Conservation (phyloP, 495 filamentous ascomycete species). For the Evansstolkia leycettana region DNA sequence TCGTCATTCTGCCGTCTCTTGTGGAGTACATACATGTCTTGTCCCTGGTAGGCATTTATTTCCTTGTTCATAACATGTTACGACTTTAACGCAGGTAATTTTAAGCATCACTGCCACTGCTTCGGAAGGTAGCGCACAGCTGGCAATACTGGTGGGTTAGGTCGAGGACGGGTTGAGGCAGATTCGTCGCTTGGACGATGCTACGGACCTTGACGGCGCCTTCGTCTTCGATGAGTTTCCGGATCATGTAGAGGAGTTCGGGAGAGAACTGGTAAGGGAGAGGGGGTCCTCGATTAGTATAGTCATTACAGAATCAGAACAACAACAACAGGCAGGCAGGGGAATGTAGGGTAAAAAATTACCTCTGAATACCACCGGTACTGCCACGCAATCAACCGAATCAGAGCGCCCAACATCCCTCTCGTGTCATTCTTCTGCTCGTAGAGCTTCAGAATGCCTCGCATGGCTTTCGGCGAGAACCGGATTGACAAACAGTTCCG, state of each 20-base stretch:
- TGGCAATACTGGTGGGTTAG: slow-evolving; percentile 94
- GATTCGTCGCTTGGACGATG: slow-evolving; percentile 88
- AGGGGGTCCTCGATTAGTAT: no score
- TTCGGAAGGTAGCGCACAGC: slow-evolving; percentile 85
- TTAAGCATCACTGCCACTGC: slow-evolving; percentile 84
- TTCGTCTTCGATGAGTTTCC: slow-evolving; percentile 92
- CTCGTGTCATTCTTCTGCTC: slow-evolving; percentile 61
- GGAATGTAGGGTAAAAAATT: slow-evolving; percentile 9
- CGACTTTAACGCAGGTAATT: no score
- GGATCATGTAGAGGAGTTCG: slow-evolving; percentile 68
- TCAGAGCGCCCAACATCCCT: slow-evolving; percentile 65
- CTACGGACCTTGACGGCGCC: slow-evolving; percentile 95
- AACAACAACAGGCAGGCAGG: background rate
- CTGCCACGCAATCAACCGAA: slow-evolving; percentile 89
- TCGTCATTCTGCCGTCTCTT: no score
- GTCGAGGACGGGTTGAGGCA: slow-evolving; percentile 86
- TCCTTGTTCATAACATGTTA: no score
- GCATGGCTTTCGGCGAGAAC: slow-evolving; percentile 84
- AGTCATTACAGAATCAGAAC: background rate
- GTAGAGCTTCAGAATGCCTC: slow-evolving; percentile 67
- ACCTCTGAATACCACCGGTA: slow-evolving; percentile 98
- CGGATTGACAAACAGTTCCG: slow-evolving; percentile 66
- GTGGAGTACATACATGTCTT: no score
- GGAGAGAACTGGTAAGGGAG: slow-evolving; percentile 77
- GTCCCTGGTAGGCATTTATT: no score